These are phyloP conservation scores for Alternaria conjuncta DNA, from an alignment of 2,329 filamentous ascomycete species.

Conservation along the genomic window DNA sequence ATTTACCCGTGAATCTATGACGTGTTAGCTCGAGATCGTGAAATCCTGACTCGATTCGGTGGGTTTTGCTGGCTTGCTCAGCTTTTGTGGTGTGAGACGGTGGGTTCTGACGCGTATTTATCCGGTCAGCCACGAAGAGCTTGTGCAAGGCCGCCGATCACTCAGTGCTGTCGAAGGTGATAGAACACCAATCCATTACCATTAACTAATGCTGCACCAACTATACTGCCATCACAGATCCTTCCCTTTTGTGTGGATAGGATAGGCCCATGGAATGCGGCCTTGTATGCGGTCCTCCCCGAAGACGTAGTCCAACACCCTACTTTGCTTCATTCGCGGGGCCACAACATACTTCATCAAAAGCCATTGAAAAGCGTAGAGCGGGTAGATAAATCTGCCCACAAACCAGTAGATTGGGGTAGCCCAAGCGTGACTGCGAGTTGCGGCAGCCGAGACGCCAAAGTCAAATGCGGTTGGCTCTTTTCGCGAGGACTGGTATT, in stretches of 20 bases:
- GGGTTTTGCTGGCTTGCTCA: neutral
- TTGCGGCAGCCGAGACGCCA: neutral
- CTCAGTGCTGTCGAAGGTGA: neutral
- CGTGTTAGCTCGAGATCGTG: neutral
- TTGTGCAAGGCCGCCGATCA: neutral
- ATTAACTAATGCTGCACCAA: neutral
- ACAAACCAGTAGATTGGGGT: neutral
- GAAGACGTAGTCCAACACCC: neutral
- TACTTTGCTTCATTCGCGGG: neutral
- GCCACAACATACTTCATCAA: neutral
- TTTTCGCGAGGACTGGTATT: neutral
- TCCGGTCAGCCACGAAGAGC: neutral
- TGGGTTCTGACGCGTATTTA: neutral
- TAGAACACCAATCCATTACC: neutral
- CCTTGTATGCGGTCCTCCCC: neutral
- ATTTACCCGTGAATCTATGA: neutral
- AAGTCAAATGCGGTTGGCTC: neutral
- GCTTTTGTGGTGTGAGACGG: neutral
- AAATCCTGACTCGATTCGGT: neutral
- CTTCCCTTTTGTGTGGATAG: neutral
- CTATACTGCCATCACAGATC: neutral
- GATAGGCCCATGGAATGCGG: neutral
- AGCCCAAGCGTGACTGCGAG: neutral
- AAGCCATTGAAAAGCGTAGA: neutral
- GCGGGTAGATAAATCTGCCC: neutral